Evolutionary conservation across 192 early-diverging fungal genomes (phyloP), one percentile per base, ranked within the genome.

Genomic region (Lobosporangium transversale): DNA sequence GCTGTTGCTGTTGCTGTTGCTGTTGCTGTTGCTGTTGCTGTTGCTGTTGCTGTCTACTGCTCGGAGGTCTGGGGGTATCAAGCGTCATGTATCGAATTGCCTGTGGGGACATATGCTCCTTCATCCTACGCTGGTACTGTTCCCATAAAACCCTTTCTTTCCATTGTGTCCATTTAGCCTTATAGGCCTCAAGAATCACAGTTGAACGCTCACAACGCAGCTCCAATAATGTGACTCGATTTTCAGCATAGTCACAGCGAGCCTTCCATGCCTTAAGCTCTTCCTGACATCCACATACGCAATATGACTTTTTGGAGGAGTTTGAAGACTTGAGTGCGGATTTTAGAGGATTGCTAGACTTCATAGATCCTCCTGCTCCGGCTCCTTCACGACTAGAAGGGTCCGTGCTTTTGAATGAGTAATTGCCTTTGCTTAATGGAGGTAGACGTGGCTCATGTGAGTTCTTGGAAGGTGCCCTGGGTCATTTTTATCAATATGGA

Each of bases 261-360:
- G 63, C 42, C 23, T 58, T 66, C 58, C 62, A 59, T 6, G 58
- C 53, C 31, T 40, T 32, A 18, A 67, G 8, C 36, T 67, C 73
- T 23, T 66, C 64, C 15, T 67, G 73, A 20, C 64, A 76, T n/a
- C 58, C 64, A 51, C 53, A 67, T 3, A 24, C 42, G 30, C 73
- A 76, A 3, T 17, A 9, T 12, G 43, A 15, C 31, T 51, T n/a
- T 3, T 56, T 50, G n/a, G 31, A 17, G 11, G 45, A 30, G n/a
- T n/a, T n/a, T 4, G 53, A 42, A 18, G 50, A 17, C 3, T 61
- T 66, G 51, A 61, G 70, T 21, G 37, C 56, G 3, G 68, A 56
- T n/a, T 53, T 7, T 40, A 40, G 37, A 10, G 37, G 58, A 21
- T 40, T 40, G 37, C 37, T 40, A 40, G 8, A 10, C 8, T 40